Conservation (phyloP, 1,139 yeast species). For the Hansenula lynferdii region DNA sequence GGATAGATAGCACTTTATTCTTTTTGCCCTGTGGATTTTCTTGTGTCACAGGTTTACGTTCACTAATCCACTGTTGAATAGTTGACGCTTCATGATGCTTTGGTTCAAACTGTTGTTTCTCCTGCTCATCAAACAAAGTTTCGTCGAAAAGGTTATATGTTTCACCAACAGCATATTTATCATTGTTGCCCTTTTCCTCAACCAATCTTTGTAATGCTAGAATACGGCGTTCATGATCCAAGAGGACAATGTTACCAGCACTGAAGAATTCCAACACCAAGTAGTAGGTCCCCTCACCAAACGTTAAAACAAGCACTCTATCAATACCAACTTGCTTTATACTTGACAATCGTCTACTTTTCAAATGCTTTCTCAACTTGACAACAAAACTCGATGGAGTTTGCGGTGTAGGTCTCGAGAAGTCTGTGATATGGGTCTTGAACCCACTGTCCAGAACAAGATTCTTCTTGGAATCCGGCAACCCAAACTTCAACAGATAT, state of each 20-base stretch:
- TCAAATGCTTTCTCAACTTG: slow-evolving; percentile 81
- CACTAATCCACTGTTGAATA: slow-evolving; percentile 48
- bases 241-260: slow-evolving; percentile 83
- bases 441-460: slow-evolving; percentile 85
- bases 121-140: slow-evolving; percentile 35
- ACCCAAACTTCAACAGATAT: slow-evolving; percentile 72
- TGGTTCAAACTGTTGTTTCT: slow-evolving; percentile 3
- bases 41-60: neutral
- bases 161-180: slow-evolving; percentile 68
- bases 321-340: slow-evolving; percentile 74
- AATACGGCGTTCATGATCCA: slow-evolving; percentile 66
- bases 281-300: slow-evolving; percentile 75
- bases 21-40: slow-evolving; percentile 23
- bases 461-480: slow-evolving; percentile 76
- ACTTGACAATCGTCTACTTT: slow-evolving; percentile 69
- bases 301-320: slow-evolving; percentile 73
- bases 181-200: slow-evolving; percentile 60
- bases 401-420: slow-evolving; percentile 73
- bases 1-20: slow-evolving; percentile 55
- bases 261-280: slow-evolving; percentile 89
- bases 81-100: slow-evolving; percentile 23
- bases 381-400: slow-evolving; percentile 83
- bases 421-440: slow-evolving; percentile 73
- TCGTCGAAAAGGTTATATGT: slow-evolving; percentile 57
- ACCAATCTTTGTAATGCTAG: slow-evolving; percentile 76